Base-by-base conservation (phyloP, 768 basidiomycete species). In the Panaeolus cyanescens region DNA sequence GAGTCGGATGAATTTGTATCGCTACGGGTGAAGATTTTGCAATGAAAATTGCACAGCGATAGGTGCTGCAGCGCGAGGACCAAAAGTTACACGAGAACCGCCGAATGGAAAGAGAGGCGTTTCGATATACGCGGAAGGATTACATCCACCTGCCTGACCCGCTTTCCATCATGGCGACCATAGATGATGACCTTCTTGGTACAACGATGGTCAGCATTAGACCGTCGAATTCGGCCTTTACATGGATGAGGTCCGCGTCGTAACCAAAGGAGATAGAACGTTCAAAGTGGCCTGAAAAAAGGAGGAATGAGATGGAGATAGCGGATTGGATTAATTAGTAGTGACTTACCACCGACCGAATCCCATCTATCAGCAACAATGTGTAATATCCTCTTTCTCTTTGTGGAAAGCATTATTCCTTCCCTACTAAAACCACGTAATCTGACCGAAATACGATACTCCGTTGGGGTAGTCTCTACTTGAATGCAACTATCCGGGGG, bases 301-400 rank as follows among this genome's bases (percentile, higher is more conserved):
- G 19, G 45, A 36, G 37, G 45, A 36, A 55, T 57, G 7, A 50
- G 61, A 34, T 34, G 36, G 58, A 34, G 15, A 5, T 54, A n/a
- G n/a, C 45, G 25, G 36, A 8, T 40, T 50, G 59, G 56, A 56
- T 61, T 40, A 39, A 58, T 39, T 13, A n/a, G n/a, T n/a, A n/a
- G n/a, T n/a, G n/a, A 59, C 77, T 66, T 19, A 78, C 78, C 79
- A 75, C 89, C 89, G 30, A 83, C 86, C 31, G 78, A 80, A 15
- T 85, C 88, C 89, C 90, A 92, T 10, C 83, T 84, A 69, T 92
- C 88, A 6, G 90, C 90, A 19, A 90, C 86, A 56, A 92, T 77
- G 65, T 92, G 90, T 55, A 92, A 65, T 55, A 91, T 86, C 32
- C 89, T 82, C 57, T 88, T 81, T 57, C 83, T 79, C 68, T 87